Evolutionary conservation across 2,329 filamentous ascomycete genomes (phyloP).

Genomic region (Monosporascus ibericus): DNA sequence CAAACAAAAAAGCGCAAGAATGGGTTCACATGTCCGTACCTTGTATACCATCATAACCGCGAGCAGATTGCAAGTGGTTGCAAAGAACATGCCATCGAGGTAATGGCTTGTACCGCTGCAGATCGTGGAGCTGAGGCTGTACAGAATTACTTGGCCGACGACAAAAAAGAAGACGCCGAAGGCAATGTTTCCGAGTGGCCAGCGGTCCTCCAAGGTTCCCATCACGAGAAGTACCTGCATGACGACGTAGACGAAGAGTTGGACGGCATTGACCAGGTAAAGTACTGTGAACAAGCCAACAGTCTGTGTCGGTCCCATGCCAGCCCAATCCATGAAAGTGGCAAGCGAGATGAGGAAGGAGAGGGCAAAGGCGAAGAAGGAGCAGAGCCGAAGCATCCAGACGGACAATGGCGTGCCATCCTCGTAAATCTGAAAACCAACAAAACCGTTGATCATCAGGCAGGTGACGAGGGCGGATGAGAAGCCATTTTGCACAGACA

Average conservation of each 20-base stretch:
- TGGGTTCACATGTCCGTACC: slow-evolving; percentile 37
- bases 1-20: slow-evolving; percentile 2
- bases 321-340: slow-evolving; percentile 89
- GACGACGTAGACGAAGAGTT: slow-evolving; percentile 75
- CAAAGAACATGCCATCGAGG: slow-evolving; percentile 88
- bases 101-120: slow-evolving; percentile 86
- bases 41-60: slow-evolving; percentile 99
- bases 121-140: slow-evolving; percentile 80
- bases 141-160: slow-evolving; percentile 85
- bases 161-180: slow-evolving; percentile 92
- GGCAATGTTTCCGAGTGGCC: slow-evolving; percentile 86
- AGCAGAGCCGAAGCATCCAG: slow-evolving; percentile 81
- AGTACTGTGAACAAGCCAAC: slow-evolving; percentile 85
- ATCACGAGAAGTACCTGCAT: slow-evolving; percentile 86
- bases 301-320: slow-evolving; percentile 78
- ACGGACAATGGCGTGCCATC: slow-evolving; percentile 90
- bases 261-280: slow-evolving; percentile 85
- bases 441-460: slow-evolving; percentile 93
- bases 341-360: slow-evolving; percentile 81
- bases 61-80: slow-evolving; percentile 86
- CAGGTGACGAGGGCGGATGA: slow-evolving; percentile 81
- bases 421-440: slow-evolving; percentile 97
- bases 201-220: slow-evolving; percentile 87
- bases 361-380: slow-evolving; percentile 75
- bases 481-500: slow-evolving; percentile 78